Conservation (phyloP, 2,329 filamentous ascomycete genomes). For the Rutstroemia sp. region DNA sequence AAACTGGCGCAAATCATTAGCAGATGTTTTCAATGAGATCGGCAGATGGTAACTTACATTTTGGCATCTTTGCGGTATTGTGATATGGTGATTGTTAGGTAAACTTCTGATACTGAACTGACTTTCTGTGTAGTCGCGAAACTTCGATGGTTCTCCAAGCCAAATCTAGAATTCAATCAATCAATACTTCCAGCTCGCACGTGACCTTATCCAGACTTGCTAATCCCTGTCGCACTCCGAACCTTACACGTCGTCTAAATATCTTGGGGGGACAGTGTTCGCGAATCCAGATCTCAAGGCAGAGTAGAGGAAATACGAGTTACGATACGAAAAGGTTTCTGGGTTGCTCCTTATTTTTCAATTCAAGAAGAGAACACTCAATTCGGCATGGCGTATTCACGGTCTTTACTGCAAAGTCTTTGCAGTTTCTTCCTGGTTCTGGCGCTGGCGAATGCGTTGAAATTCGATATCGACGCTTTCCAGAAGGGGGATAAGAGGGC, state of each 20-base stretch:
- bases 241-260: constrained; percentile 22
- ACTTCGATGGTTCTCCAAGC: not conserved
- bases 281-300: not conserved
- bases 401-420: constrained; percentile 49
- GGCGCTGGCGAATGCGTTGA: constrained; percentile 60
- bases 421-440: constrained; percentile 51
- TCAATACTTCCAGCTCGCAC: not conserved
- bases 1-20: constrained; percentile 50
- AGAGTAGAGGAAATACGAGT: not conserved
- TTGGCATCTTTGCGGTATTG: constrained; percentile 59
- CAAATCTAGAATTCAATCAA: constrained; percentile 2
- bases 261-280: not conserved
- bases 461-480: constrained; percentile 82
- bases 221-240: constrained; percentile 14
- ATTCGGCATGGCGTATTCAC: constrained; percentile 41
- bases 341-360: not conserved
- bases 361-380: not conserved
- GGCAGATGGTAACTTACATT: constrained; percentile 57
- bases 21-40: constrained; percentile 9
- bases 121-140: not conserved
- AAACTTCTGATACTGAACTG: not conserved
- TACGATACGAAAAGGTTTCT: not conserved
- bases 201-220: constrained; percentile 1
- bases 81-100: not conserved
- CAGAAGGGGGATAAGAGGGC: constrained; percentile 55